Percentiles rank a stretch among this genome's conserved stretches.
These are phyloP conservation scores for Omphalotus guepiniiformis DNA, from an alignment of 768 basidiomycete genomes.

Conservation along the genomic window DNA sequence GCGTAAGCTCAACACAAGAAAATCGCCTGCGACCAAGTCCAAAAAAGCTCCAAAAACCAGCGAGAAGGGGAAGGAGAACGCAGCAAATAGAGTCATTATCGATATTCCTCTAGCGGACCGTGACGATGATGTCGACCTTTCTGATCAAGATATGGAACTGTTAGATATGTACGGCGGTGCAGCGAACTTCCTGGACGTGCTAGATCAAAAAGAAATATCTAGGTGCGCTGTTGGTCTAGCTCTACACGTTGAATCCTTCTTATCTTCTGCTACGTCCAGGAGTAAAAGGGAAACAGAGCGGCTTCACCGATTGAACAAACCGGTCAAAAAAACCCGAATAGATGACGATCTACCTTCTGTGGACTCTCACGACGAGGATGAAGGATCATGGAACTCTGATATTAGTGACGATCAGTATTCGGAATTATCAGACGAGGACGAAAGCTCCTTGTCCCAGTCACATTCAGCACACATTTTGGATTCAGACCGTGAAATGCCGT, in stretches of 20 bases:
- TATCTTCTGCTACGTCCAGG: slow-evolving; percentile 36
- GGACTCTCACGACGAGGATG: slow-evolving; percentile 61
- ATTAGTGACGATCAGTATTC: slow-evolving; percentile 29
- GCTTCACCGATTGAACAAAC: slow-evolving; percentile 63
- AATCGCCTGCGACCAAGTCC: not conserved
- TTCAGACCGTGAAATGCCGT: slow-evolving; percentile 71
- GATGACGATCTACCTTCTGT: slow-evolving; percentile 66
- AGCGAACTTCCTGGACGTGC: slow-evolving; percentile 58
- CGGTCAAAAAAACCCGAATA: slow-evolving; percentile 36
- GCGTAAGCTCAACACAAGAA: slow-evolving; percentile 2
- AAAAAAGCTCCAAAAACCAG: slow-evolving; percentile 34
- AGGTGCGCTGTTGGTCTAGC: slow-evolving; percentile 44
- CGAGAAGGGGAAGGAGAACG: slow-evolving; percentile 53
- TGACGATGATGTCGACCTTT: slow-evolving; percentile 49
- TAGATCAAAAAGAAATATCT: slow-evolving; percentile 80
- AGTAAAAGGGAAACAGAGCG: slow-evolving; percentile 81
- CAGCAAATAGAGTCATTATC: slow-evolving; percentile 54
- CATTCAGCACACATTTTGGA: slow-evolving; percentile 31
- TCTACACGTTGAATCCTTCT: not conserved
- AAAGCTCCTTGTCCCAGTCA: slow-evolving; percentile 22
- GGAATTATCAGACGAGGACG: slow-evolving; percentile 28
- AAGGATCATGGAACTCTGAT: slow-evolving; percentile 43
- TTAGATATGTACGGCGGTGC: slow-evolving; percentile 61
- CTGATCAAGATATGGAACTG: slow-evolving; percentile 68
- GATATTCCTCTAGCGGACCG: slow-evolving; percentile 49